These are phyloP conservation scores for Pinus albicaulis DNA, from an alignment of 75 land plant species.

Conservation along the genomic window DNA sequence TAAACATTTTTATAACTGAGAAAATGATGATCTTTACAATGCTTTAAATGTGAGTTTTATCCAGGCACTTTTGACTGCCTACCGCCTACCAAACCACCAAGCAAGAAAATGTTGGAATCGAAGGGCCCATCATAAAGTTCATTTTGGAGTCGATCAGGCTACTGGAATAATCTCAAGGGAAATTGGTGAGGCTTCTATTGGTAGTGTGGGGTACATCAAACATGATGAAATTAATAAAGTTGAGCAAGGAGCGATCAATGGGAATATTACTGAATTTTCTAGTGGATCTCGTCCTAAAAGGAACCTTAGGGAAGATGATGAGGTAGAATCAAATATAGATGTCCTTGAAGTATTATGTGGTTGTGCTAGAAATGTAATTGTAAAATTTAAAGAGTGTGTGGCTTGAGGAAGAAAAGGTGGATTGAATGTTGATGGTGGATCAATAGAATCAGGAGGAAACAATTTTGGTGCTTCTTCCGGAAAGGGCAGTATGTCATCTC, in stretches of 20 bases:
- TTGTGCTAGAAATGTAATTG: slow-evolving; percentile 2
- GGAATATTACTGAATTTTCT: too few species aligned
- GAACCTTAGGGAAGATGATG: too few species aligned
- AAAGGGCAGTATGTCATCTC: background rate
- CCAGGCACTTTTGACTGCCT: slow-evolving; percentile 12
- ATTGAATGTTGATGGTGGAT: slow-evolving; percentile 2
- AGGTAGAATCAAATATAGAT: too few species aligned
- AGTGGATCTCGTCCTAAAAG: too few species aligned
- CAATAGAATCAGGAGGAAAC: background rate
- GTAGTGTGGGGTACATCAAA: background rate
- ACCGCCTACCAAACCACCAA: too few species aligned
- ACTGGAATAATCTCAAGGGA: background rate
- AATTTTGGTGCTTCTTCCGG: slow-evolving; percentile 9
- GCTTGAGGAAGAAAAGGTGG: background rate
- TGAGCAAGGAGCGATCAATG: too few species aligned
- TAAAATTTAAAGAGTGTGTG: background rate
- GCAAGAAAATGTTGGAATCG: too few species aligned
- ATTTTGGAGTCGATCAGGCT: background rate
- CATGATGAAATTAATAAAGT: too few species aligned
- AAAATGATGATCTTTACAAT: slow-evolving; percentile 76
- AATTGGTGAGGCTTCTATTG: slow-evolving; percentile 2
- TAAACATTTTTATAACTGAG: too few species aligned
- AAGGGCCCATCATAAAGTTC: background rate
- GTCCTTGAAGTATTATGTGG: background rate
- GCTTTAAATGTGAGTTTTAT: slow-evolving; percentile 75